phyloP scores from a whole-genome alignment of 495 filamentous ascomycete species.

The Xanthoparmelia taractica region DNA sequence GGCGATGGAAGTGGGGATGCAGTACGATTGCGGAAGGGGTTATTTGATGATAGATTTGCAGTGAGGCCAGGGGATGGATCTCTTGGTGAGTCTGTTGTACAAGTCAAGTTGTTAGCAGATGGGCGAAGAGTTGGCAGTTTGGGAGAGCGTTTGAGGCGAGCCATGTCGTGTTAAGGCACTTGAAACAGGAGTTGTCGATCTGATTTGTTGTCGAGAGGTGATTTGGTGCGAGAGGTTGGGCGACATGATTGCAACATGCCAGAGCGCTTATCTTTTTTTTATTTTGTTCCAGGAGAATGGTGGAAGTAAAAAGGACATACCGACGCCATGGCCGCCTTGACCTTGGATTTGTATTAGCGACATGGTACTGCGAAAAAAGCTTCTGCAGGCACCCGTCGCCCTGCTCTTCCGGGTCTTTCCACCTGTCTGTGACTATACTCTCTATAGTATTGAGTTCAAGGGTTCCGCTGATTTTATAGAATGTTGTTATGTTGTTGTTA shows the following conservation, averaged over 20 bases:
- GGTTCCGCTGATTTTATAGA: not conserved
- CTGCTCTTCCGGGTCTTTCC: not conserved
- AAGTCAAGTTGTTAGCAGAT: slow-evolving; percentile 14
- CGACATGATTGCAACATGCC: slow-evolving; percentile 8
- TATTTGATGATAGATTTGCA: slow-evolving; percentile 69
- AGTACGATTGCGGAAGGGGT: slow-evolving; percentile 93
- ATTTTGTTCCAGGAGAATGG: not conserved
- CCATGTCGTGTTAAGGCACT: slow-evolving; percentile 3
- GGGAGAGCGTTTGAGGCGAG: slow-evolving; percentile 15
- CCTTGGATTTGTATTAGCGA: slow-evolving; percentile 18
- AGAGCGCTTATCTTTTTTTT: slow-evolving; percentile 16
- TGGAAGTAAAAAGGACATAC: slow-evolving; percentile 11
- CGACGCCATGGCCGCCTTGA: slow-evolving; percentile 18
- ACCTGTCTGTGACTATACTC: not conserved
- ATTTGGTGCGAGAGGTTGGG: not conserved
- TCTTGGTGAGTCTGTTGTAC: slow-evolving; percentile 11
- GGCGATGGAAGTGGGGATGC: slow-evolving; percentile 55
- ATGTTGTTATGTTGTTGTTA: not conserved
- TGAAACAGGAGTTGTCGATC: slow-evolving; percentile 9
- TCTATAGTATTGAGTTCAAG: not conserved
- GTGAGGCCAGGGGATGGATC: slow-evolving; percentile 19
- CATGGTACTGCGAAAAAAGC: slow-evolving; percentile 6
- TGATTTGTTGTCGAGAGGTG: not conserved
- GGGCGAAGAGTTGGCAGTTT: slow-evolving; percentile 8
- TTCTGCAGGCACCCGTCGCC: slow-evolving; percentile 6